A percentile compares a stretch with the other conserved stretches of the same genome.
phyloP scores from a whole-genome alignment of 345 rosid species.

The Eucalyptus curtisii region DNA sequence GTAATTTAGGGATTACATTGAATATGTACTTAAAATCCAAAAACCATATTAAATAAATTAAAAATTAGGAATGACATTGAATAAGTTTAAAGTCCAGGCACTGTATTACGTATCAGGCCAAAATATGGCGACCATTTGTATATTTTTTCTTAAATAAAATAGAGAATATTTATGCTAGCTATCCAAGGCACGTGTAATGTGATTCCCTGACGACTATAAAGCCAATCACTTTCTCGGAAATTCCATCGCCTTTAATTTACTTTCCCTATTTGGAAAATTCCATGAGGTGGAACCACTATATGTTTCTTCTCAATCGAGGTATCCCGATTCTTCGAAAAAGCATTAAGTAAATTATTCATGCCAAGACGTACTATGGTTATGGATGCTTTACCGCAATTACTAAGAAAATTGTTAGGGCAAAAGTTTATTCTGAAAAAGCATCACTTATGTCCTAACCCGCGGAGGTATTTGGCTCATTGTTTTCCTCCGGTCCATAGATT shows the following conservation, averaged over 20 bases:
- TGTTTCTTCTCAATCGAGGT: neutral
- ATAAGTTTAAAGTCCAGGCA: too few species aligned
- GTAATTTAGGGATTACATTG: too few species aligned
- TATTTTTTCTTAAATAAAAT: neutral
- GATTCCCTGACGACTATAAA: neutral
- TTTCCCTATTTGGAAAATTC: neutral
- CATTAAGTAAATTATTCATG: neutral
- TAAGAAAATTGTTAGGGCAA: neutral
- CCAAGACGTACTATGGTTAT: neutral
- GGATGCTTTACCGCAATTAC: neutral
- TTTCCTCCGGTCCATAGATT: neutral
- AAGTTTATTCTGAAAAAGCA: neutral
- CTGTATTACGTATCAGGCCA: too few species aligned
- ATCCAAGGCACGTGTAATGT: neutral
- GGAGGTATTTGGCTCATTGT: neutral
- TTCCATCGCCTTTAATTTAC: neutral
- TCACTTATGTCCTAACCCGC: neutral
- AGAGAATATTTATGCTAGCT: neutral
- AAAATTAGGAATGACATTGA: too few species aligned
- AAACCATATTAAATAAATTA: too few species aligned
- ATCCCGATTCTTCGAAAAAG: neutral
- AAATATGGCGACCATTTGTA: too few species aligned
- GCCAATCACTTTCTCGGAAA: neutral
- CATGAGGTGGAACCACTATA: neutral
- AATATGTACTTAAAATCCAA: too few species aligned